These are phyloP conservation scores for Lepiota subincarnata DNA, from an alignment of 768 basidiomycete genomes.

Conservation along the genomic window DNA sequence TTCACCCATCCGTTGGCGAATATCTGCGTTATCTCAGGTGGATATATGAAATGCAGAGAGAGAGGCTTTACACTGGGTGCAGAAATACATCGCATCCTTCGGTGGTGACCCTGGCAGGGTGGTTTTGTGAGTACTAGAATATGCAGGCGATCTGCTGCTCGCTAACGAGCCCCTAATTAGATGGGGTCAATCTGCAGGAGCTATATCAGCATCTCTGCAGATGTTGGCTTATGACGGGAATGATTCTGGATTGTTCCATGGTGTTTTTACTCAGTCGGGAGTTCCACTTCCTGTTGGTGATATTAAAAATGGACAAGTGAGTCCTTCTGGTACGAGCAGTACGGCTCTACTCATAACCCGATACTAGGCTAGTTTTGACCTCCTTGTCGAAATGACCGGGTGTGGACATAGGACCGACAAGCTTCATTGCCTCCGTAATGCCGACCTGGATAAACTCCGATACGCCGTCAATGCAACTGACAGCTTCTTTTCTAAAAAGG, in stretches of 20 bases:
- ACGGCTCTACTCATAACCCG: conserved; percentile 9
- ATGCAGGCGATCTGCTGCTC: background rate
- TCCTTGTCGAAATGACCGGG: conserved; percentile 23
- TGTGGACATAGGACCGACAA: conserved; percentile 25
- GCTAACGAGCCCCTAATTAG: conserved; percentile 13
- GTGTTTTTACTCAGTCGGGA: conserved; percentile 27
- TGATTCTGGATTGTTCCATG: conserved; percentile 30
- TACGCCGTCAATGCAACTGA: conserved; percentile 30
- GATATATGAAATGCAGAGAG: conserved; percentile 23
- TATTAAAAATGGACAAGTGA: conserved; percentile 16
- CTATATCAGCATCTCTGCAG: conserved; percentile 37
- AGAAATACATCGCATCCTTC: conserved; percentile 46
- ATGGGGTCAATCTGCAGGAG: conserved; percentile 46
- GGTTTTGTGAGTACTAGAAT: conserved; percentile 30
- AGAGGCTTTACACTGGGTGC: conserved; percentile 51
- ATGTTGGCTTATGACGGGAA: conserved; percentile 30
- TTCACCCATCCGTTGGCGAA: background rate
- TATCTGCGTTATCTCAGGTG: background rate
- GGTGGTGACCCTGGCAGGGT: conserved; percentile 49
- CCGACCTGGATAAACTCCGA: conserved; percentile 18
- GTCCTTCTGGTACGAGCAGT: conserved; percentile 7
- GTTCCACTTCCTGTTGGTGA: conserved; percentile 20
- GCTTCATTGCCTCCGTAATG: conserved; percentile 29
- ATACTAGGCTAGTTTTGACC: conserved; percentile 21
- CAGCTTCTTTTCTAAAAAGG: conserved; percentile 20